Evolutionary conservation across 495 filamentous ascomycete genomes (phyloP).

Genomic region (Entonaema liquescens): DNA sequence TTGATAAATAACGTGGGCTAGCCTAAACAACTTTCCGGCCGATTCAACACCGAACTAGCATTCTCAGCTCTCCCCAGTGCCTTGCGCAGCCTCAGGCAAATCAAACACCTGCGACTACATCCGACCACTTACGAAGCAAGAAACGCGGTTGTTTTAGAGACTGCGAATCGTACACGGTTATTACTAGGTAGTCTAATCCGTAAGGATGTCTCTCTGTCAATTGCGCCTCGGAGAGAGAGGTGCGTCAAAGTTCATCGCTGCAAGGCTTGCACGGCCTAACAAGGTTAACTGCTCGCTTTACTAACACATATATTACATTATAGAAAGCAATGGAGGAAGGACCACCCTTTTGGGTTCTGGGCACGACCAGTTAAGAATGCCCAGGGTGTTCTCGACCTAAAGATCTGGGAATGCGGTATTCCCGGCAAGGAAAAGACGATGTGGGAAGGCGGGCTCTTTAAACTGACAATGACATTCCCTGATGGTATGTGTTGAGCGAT

Average conservation of each 20-base stretch:
- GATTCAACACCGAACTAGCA: constrained; percentile 7
- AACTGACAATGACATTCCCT: constrained; percentile 89
- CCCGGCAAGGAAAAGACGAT: constrained; percentile 95
- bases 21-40: not conserved
- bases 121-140: not conserved
- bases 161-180: not conserved
- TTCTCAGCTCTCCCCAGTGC: constrained; percentile 2
- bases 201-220: constrained; percentile 83
- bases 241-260: constrained; percentile 50
- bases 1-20: not conserved
- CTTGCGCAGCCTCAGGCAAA: constrained; percentile 14
- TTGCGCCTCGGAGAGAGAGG: constrained; percentile 94
- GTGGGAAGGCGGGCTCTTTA: constrained; percentile 97
- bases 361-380: constrained; percentile 83
- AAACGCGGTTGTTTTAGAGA: not conserved
- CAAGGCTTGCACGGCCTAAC: not conserved
- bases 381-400: constrained; percentile 86
- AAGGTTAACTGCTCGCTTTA: not conserved
- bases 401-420: constrained; percentile 95
- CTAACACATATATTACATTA: constrained; percentile 17
- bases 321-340: constrained; percentile 95
- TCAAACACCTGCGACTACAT: not conserved
- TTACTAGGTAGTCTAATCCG: not conserved
- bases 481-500: constrained; percentile 74
- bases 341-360: constrained; percentile 98